These are phyloP conservation scores for Collybia nuda DNA, from an alignment of 768 basidiomycete species.

Conservation along the genomic window DNA sequence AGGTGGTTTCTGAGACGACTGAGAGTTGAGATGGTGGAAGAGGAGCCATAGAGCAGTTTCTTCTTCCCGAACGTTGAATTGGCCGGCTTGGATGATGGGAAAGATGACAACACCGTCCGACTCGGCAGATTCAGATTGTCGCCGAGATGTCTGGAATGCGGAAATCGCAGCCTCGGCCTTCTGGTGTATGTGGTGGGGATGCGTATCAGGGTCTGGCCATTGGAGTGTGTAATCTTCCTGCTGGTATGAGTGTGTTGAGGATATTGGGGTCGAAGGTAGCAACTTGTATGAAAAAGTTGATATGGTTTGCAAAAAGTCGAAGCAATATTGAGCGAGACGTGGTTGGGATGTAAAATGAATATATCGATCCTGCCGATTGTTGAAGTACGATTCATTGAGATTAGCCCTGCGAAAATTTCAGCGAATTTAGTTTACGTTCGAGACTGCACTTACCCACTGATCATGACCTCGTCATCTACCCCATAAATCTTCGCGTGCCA, in stretches of 20 bases:
- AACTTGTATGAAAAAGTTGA: slow-evolving; percentile 73
- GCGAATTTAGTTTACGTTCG: neutral
- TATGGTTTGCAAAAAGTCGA: slow-evolving; percentile 68
- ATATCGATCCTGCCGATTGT: slow-evolving; percentile 94
- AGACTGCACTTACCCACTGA: slow-evolving; percentile 73
- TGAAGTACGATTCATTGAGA: slow-evolving; percentile 90
- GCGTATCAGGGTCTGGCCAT: slow-evolving; percentile 66
- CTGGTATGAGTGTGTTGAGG: slow-evolving; percentile 24
- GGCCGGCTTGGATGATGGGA: slow-evolving; percentile 89
- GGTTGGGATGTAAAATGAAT: slow-evolving; percentile 66
- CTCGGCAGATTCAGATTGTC: slow-evolving; percentile 19
- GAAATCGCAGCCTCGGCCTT: slow-evolving; percentile 57
- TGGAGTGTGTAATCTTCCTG: slow-evolving; percentile 49
- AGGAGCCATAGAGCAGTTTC: slow-evolving; percentile 60
- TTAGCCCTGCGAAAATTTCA: slow-evolving; percentile 67
- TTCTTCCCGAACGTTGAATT: slow-evolving; percentile 85
- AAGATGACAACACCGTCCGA: slow-evolving; percentile 52
- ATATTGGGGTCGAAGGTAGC: slow-evolving; percentile 20
- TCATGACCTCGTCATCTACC: slow-evolving; percentile 87
- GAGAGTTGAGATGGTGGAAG: slow-evolving; percentile 33
- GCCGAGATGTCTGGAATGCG: slow-evolving; percentile 54
- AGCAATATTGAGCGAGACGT: slow-evolving; percentile 77
- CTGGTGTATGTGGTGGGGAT: slow-evolving; percentile 69
- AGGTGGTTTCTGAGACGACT: slow-evolving; percentile 16
- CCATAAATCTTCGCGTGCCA: slow-evolving; percentile 99